These are phyloP conservation scores for Cordyceps pruinosa DNA, from an alignment of 2,329 filamentous ascomycete species.

Conservation along the genomic window DNA sequence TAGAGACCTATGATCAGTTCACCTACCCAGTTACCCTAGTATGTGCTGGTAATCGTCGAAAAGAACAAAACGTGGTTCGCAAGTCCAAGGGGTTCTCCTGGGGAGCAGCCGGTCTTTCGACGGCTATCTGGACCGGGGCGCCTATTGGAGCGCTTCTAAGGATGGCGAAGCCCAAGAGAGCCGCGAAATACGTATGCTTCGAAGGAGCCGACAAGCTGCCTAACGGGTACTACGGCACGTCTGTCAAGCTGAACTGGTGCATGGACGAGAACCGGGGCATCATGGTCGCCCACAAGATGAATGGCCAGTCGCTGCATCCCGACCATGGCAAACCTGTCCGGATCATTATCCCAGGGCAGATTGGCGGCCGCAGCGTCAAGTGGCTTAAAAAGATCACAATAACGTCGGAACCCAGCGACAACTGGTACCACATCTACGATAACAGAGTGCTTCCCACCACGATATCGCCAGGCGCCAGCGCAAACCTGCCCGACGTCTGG, in stretches of 20 bases:
- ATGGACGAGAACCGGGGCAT: conserved; percentile 78
- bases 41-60: conserved; percentile 84
- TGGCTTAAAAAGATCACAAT: conserved; percentile 81
- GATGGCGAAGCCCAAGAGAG: conserved; percentile 58
- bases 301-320: conserved; percentile 69
- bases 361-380: conserved; percentile 87
- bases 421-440: conserved; percentile 94
- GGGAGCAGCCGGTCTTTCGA: conserved; percentile 82
- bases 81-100: conserved; percentile 94
- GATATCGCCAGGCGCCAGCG: conserved; percentile 73
- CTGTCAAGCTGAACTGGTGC: conserved; percentile 80
- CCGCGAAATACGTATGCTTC: conserved; percentile 80
- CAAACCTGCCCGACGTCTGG: conserved; percentile 70
- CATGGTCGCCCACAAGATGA: conserved; percentile 86
- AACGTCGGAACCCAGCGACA: conserved; percentile 72
- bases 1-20: conserved; percentile 69
- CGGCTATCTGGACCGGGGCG: conserved; percentile 80
- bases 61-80: conserved; percentile 85
- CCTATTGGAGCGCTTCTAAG: conserved; percentile 64
- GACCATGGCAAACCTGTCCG: conserved; percentile 83
- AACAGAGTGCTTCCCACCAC: conserved; percentile 85
- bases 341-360: conserved; percentile 81
- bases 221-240: conserved; percentile 85
- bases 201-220: conserved; percentile 84
- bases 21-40: conserved; percentile 85